Percentiles rank a stretch among this genome's conserved stretches.
These are phyloP conservation scores for Cordyceps cateniannulata DNA, from an alignment of 2,329 filamentous ascomycete species.

Conservation along the genomic window DNA sequence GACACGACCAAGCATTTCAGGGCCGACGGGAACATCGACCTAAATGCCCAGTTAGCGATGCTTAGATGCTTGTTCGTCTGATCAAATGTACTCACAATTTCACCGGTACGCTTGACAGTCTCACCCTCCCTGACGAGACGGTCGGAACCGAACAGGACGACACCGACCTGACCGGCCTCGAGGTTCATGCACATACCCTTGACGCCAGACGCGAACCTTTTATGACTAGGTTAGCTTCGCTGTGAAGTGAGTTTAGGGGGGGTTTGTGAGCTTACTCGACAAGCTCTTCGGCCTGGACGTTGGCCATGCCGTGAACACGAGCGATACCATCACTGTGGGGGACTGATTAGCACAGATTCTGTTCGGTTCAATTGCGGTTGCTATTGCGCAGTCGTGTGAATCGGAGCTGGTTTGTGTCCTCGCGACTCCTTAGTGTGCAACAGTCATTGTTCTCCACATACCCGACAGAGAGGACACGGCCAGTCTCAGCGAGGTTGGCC, in stretches of 20 bases:
- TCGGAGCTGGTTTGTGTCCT: neutral
- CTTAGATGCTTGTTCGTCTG: neutral
- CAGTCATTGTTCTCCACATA: slow-evolving; percentile 49
- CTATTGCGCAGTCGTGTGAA: neutral
- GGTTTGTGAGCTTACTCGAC: slow-evolving; percentile 80
- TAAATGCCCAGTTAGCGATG: slow-evolving; percentile 29
- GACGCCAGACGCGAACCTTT: slow-evolving; percentile 96
- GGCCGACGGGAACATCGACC: slow-evolving; percentile 95
- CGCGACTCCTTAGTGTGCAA: neutral
- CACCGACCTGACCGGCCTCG: slow-evolving; percentile 99
- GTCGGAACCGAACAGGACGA: slow-evolving; percentile 99
- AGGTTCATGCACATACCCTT: slow-evolving; percentile 99
- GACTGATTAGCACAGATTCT: neutral
- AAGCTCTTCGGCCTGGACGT: slow-evolving; percentile 99
- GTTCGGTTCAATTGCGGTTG: neutral
- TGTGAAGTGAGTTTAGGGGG: slow-evolving; percentile 13
- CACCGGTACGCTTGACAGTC: slow-evolving; percentile 98
- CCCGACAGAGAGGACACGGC: slow-evolving; percentile 97
- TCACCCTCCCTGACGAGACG: slow-evolving; percentile 99
- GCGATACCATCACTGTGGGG: slow-evolving; percentile 92
- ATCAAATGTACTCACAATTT: slow-evolving; percentile 69
- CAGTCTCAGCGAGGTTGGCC: slow-evolving; percentile 92
- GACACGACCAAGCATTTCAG: slow-evolving; percentile 92
- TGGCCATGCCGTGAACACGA: slow-evolving; percentile 99
- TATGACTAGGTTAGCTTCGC: slow-evolving; percentile 13